Evolutionary conservation across 257 asterid genomes (phyloP).

Genomic region (Ilex aquifolium): DNA sequence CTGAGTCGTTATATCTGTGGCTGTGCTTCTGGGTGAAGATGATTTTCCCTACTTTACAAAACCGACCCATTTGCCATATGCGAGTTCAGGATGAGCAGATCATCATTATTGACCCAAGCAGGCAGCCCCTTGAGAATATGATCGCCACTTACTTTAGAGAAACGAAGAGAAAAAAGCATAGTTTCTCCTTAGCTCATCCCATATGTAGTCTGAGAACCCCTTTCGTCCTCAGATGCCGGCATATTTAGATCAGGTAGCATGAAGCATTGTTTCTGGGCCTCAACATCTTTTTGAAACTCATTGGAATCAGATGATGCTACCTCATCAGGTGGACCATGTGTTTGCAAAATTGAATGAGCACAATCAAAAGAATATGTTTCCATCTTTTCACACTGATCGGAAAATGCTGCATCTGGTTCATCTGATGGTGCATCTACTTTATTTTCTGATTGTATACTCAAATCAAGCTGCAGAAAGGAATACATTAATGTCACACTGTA

Average conservation of each 20-base stretch:
- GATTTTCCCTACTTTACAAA: background rate
- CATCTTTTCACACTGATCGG: constrained; percentile 5
- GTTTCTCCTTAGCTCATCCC: constrained; percentile 7
- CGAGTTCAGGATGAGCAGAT: no score
- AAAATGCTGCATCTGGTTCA: background rate
- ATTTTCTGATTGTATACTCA: constrained; percentile 16
- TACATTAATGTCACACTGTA: no score
- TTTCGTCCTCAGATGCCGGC: constrained; percentile 30
- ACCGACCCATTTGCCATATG: no score
- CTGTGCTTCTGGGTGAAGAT: background rate
- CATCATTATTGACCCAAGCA: no score
- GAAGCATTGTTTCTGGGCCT: constrained; percentile 14
- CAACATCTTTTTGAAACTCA: background rate
- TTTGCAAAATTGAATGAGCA: constrained; percentile 9
- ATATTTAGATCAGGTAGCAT: constrained; percentile 34
- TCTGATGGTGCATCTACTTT: background rate
- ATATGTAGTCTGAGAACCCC: background rate
- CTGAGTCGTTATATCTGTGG: no score
- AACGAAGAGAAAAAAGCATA: background rate
- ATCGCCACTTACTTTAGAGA: background rate
- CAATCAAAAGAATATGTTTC: constrained; percentile 8
- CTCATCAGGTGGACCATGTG: constrained; percentile 7
- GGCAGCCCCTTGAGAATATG: background rate
- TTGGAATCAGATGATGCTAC: constrained; percentile 3
- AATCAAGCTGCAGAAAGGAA: constrained; percentile 23